Base-by-base conservation (phyloP, 352 stramenopile genomes). In the Pythium phragmiticola region DNA sequence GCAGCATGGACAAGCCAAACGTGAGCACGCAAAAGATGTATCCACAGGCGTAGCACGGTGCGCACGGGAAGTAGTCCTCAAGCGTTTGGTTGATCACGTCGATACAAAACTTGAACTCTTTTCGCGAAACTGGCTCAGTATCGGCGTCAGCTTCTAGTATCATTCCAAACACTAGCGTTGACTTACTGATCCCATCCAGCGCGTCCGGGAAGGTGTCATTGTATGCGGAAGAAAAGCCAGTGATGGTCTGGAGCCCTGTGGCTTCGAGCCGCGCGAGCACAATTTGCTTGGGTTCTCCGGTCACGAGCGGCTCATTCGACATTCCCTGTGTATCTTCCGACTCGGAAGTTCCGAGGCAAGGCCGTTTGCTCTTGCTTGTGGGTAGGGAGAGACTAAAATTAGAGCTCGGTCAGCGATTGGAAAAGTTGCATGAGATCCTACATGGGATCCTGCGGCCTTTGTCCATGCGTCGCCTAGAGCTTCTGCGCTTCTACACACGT, bases 101-200 rank as follows among this genome's bases (percentile, higher is more conserved):
- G 30, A 92, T 78, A 63, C 83, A 89, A 30, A 87, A 87, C 63
- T 84, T 77, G 74, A 92, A 92, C 65, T 90, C 80, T 52, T 85
- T 88, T 16, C 77, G 69, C 13, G 80, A 78, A 16, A 92, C 83
- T 92, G 16, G 14, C 7, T 23, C 41, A 16, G 41, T 47, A 39
- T 9, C 7, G 1, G 34, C 34, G 41, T 21, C 14, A 23, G 41
- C n/a, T 9, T 47, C 6, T 47, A 39, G 11, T 39, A 39, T 39
- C 26, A 30, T 30, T 30, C 34, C 34, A 9, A 39, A 39, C 34
- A 39, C 7, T 14, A 39, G 34, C 11, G 7, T 39, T 14, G 3
- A 70, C 74, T 33, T 76, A 89, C 82, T 77, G 63, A 91, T 84
- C 5, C 82, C 82, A 23, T 89, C 76, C 13, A 91, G 74, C n/a